Conservation (phyloP, 1,139 yeast genomes). For the Diutina pseudorugosa region DNA sequence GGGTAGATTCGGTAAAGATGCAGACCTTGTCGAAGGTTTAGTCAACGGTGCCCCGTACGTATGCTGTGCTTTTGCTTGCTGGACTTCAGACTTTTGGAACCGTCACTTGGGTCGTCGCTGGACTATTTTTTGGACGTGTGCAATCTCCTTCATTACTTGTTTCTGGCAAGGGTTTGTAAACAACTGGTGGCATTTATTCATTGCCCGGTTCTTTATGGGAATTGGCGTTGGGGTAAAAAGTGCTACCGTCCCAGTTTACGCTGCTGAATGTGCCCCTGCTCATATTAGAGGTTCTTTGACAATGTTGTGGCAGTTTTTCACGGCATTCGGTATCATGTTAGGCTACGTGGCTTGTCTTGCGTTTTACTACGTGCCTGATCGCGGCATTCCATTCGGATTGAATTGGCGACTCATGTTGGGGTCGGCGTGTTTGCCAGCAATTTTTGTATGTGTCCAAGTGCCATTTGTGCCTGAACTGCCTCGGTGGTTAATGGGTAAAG, state of each 20-base stretch:
- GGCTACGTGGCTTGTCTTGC: slow-evolving; percentile 1
- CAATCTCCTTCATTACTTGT: not conserved
- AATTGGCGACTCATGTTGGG: slow-evolving; percentile 3
- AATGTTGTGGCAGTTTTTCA: slow-evolving; percentile 3
- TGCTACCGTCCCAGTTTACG: slow-evolving; percentile 4
- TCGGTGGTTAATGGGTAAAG: slow-evolving; percentile 4
- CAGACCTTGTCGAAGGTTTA: slow-evolving; percentile 62
- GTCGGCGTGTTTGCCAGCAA: not conserved
- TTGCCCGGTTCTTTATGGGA: not conserved
- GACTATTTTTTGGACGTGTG: slow-evolving; percentile 42
- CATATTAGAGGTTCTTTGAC: slow-evolving; percentile 1
- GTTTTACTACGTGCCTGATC: not conserved
- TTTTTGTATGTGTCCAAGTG: not conserved
- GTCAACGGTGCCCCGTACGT: slow-evolving; percentile 76
- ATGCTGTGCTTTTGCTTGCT: slow-evolving; percentile 64
- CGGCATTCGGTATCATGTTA: slow-evolving; percentile 4
- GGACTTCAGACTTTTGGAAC: slow-evolving; percentile 63
- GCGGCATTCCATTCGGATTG: not conserved
- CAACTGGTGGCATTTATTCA: slow-evolving; percentile 4
- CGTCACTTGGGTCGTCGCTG: slow-evolving; percentile 57
- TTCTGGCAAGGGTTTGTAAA: slow-evolving; percentile 3
- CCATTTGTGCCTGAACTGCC: slow-evolving; percentile 4
- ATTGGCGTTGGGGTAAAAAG: slow-evolving; percentile 1
- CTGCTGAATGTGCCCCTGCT: slow-evolving; percentile 4
- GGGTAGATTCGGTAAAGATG: slow-evolving; percentile 19